Evolutionary conservation across 2,329 filamentous ascomycete genomes (phyloP).

Genomic region (Lithohypha guttulata): DNA sequence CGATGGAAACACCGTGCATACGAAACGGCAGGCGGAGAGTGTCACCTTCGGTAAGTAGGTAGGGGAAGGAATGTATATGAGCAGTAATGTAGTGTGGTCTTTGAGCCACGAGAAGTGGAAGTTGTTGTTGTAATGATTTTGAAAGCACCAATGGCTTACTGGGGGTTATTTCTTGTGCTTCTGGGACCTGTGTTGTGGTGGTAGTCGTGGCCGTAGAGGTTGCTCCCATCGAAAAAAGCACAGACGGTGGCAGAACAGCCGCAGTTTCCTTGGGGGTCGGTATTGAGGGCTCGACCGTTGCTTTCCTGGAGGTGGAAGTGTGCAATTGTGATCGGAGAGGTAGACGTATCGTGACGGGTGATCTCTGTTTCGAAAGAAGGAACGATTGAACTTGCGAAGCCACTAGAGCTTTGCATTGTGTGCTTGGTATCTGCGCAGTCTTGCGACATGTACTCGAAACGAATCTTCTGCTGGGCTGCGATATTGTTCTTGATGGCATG

Average conservation of each 20-base stretch:
- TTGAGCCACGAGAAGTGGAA: conserved; percentile 36
- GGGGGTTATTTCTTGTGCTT: conserved; percentile 17
- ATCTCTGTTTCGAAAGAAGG: not conserved
- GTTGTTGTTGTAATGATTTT: conserved; percentile 31
- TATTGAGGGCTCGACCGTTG: conserved; percentile 16
- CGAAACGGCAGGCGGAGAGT: conserved; percentile 65
- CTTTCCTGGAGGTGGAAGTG: conserved; percentile 13
- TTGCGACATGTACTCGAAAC: conserved; percentile 1
- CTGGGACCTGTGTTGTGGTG: conserved; percentile 12
- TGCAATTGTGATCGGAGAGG: conserved; percentile 33
- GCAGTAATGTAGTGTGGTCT: conserved; percentile 38
- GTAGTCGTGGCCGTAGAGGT: conserved; percentile 14
- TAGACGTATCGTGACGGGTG: conserved; percentile 20
- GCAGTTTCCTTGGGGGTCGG: conserved; percentile 25
- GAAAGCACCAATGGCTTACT: conserved; percentile 31
- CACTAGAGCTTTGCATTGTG: too few relatives aligned
- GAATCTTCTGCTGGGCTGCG: not conserved
- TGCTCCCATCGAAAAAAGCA: conserved; percentile 8
- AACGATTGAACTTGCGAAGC: too few relatives aligned
- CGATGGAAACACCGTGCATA: conserved; percentile 64
- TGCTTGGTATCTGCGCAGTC: conserved; percentile 7
- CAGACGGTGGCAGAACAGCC: conserved; percentile 25
- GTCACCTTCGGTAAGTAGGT: conserved; percentile 52
- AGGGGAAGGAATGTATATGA: conserved; percentile 40
- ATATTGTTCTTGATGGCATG: conserved; percentile 21